Conservation (phyloP, 768 basidiomycete genomes). For the Hypholoma fasciculare region DNA sequence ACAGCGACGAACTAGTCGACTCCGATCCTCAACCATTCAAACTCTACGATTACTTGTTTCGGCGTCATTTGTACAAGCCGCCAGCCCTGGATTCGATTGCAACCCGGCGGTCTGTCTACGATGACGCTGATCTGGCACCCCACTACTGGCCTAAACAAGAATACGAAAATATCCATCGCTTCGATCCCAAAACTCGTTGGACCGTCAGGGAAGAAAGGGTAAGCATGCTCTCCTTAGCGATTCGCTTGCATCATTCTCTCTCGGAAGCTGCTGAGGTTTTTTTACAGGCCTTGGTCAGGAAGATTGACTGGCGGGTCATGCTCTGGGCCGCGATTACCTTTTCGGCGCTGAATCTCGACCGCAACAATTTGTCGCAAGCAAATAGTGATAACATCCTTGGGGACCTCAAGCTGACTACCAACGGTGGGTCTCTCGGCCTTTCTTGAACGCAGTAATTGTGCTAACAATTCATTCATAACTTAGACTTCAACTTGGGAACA, state of each 20-base stretch:
- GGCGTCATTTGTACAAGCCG: constrained; percentile 18
- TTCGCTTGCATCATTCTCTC: neutral
- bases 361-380: constrained; percentile 55
- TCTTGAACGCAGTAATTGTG: neutral
- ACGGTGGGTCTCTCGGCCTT: constrained; percentile 25
- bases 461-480: neutral
- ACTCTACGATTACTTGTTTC: constrained; percentile 33
- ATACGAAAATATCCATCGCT: constrained; percentile 58
- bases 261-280: neutral
- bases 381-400: constrained; percentile 59
- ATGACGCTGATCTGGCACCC: constrained; percentile 44
- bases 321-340: constrained; percentile 55
- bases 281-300: constrained; percentile 45
- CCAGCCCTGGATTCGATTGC: constrained; percentile 39
- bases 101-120: constrained; percentile 53
- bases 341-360: constrained; percentile 54
- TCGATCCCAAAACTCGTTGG: constrained; percentile 60
- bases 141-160: constrained; percentile 50
- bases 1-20: constrained; percentile 32
- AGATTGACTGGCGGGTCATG: constrained; percentile 65
- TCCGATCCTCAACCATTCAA: constrained; percentile 35
- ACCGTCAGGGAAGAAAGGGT: constrained; percentile 56
- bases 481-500: constrained; percentile 60
- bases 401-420: constrained; percentile 52
- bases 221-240: constrained; percentile 2